A percentile compares a stretch with the other conserved stretches of the same genome.
phyloP scores from a whole-genome alignment of 2,329 filamentous ascomycete genomes.

The Exophiala spinifera region DNA sequence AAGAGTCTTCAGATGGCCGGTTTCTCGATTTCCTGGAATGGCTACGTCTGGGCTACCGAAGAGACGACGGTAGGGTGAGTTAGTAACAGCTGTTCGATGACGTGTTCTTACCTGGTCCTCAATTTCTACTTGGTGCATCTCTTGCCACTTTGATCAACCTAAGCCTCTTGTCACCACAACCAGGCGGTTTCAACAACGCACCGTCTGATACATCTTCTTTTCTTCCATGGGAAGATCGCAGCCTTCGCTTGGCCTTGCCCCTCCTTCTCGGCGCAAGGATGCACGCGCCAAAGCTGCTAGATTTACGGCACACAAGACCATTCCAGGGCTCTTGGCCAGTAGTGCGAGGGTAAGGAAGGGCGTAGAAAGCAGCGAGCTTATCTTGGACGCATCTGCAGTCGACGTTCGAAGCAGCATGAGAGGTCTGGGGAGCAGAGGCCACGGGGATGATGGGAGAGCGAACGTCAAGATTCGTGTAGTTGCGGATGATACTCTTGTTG shows the following conservation, averaged over 20 bases:
- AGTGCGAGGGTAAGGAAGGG: constrained; percentile 10
- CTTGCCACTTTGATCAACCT: too few species aligned
- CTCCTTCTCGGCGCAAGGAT: constrained; percentile 11
- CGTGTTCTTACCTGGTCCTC: too few species aligned
- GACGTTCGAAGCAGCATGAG: not conserved
- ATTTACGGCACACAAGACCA: constrained; percentile 13
- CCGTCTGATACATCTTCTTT: too few species aligned
- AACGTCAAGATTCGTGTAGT: not conserved
- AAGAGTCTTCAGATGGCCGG: too few species aligned
- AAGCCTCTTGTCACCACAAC: too few species aligned
- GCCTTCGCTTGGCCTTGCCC: constrained; percentile 6
- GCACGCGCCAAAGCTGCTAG: constrained; percentile 16
- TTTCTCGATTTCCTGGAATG: too few species aligned
- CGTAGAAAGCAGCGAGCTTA: constrained; percentile 5
- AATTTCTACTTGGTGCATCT: too few species aligned
- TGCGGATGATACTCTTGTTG: constrained; percentile 8
- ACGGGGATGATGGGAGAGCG: not conserved
- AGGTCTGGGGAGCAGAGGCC: not conserved
- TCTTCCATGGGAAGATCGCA: constrained; percentile 5
- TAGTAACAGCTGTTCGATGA: too few species aligned
- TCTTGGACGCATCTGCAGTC: not conserved
- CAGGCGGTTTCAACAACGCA: too few species aligned
- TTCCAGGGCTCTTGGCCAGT: constrained; percentile 10
- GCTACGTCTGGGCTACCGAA: too few species aligned
- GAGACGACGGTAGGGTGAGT: too few species aligned